These are phyloP conservation scores for Saksenaea vasiformis DNA, from an alignment of 371 early-diverging fungal genomes.

Conservation along the genomic window DNA sequence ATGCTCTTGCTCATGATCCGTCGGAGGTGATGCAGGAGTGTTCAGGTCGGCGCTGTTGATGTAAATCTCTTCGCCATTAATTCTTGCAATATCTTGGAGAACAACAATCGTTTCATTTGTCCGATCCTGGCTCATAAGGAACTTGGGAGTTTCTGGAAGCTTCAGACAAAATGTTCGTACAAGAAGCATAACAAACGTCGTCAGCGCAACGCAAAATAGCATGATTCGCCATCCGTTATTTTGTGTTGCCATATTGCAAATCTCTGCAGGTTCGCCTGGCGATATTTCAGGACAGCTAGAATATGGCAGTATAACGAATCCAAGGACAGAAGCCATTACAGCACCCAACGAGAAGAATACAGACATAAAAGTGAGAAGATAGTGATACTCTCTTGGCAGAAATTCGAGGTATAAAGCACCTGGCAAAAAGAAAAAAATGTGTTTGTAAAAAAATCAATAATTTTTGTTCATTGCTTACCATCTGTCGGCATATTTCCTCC, in stretches of 20 bases:
- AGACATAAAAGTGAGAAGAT: constrained; percentile 81
- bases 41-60: constrained; percentile 36
- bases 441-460: background rate
- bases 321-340: constrained; percentile 71
- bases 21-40: background rate
- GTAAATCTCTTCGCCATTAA: constrained; percentile 58
- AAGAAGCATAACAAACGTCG: constrained; percentile 73
- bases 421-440: constrained; percentile 23
- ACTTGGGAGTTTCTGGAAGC: constrained; percentile 83
- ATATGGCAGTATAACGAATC: constrained; percentile 62
- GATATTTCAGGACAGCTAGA: constrained; percentile 65
- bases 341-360: constrained; percentile 87
- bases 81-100: constrained; percentile 70
- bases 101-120: constrained; percentile 75
- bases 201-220: constrained; percentile 54
- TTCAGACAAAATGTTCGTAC: constrained; percentile 66
- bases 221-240: constrained; percentile 82
- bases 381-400: constrained; percentile 75
- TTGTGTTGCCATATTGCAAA: constrained; percentile 56
- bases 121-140: constrained; percentile 65
- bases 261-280: constrained; percentile 24
- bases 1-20: background rate
- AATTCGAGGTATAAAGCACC: constrained; percentile 87
- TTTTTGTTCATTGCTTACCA: constrained; percentile 36
- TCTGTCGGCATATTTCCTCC: constrained; percentile 93